Percentiles rank a stretch among this genome's conserved stretches.
These are phyloP conservation scores for Heliamphora pulchella DNA, from an alignment of 179 eudicot genomes.

Conservation along the genomic window DNA sequence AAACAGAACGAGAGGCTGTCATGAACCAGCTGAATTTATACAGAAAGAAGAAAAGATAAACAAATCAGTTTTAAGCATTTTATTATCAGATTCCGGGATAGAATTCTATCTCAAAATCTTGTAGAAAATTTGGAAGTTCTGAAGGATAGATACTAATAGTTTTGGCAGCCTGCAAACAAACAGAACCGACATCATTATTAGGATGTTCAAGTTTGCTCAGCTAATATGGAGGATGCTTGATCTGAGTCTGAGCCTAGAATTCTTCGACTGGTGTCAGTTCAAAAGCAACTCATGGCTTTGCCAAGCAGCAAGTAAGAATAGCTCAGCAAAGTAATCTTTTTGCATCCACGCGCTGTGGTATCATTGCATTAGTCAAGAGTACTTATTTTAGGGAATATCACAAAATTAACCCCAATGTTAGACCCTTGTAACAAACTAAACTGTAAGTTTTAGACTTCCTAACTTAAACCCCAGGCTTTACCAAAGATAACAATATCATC, in stretches of 20 bases:
- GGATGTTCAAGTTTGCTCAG: background rate
- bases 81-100: background rate
- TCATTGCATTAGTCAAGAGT: background rate
- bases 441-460: too few relatives aligned
- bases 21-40: background rate
- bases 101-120: background rate
- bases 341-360: background rate
- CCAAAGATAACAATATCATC: too few relatives aligned
- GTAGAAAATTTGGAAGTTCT: background rate
- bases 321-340: background rate
- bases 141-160: background rate
- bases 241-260: background rate
- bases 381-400: background rate
- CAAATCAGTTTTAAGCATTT: background rate
- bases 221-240: constrained; percentile 3
- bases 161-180: too few relatives aligned
- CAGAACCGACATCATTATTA: background rate
- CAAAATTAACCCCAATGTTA: too few relatives aligned
- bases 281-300: constrained; percentile 1
- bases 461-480: too few relatives aligned
- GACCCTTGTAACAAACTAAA: too few relatives aligned
- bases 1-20: background rate
- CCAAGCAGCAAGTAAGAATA: background rate
- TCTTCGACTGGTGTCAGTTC: background rate
- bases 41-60: too few relatives aligned